These are phyloP conservation scores for Sporothrix phasma DNA, from an alignment of 2,329 filamentous ascomycete species.

Conservation along the genomic window DNA sequence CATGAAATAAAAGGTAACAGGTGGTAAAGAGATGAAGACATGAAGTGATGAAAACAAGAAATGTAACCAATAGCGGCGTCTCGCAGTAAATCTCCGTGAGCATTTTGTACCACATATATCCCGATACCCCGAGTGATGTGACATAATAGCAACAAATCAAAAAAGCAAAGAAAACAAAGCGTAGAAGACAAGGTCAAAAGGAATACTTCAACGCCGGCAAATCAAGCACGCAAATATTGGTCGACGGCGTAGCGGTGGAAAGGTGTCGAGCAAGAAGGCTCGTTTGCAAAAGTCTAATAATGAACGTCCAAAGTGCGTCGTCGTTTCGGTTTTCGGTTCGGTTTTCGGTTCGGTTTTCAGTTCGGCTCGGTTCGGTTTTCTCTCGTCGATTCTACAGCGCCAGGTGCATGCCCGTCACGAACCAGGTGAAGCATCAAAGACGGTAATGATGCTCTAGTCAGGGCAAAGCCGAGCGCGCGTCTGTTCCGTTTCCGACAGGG, in stretches of 20 bases:
- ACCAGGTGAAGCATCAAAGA: slow-evolving; percentile 56
- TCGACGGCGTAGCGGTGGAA: not conserved
- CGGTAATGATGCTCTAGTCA: slow-evolving; percentile 44
- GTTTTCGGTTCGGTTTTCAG: not conserved
- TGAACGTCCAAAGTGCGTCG: not conserved
- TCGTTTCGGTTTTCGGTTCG: not conserved
- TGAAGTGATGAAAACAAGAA: not conserved
- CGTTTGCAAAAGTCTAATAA: not conserved
- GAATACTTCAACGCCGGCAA: slow-evolving; percentile 7
- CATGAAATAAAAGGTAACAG: not conserved
- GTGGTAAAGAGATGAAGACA: not conserved
- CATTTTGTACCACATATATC: slow-evolving; percentile 9
- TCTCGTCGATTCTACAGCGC: slow-evolving; percentile 17
- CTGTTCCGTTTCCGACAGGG: slow-evolving; percentile 36
- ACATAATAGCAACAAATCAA: no score
- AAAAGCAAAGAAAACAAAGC: not conserved
- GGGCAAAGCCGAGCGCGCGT: slow-evolving; percentile 39
- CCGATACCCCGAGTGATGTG: slow-evolving; percentile 11
- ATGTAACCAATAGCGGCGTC: slow-evolving; percentile 3
- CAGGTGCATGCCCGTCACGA: slow-evolving; percentile 41
- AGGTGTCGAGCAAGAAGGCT: not conserved
- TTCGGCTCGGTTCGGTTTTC: not conserved
- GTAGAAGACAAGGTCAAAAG: not conserved
- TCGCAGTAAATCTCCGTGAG: slow-evolving; percentile 8
- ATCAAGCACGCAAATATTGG: not conserved